Percentiles rank a stretch among this genome's conserved stretches.
Evolutionary conservation across 2,329 filamentous ascomycete species (phyloP).

Genomic region (Aquanectria penicillioides): DNA sequence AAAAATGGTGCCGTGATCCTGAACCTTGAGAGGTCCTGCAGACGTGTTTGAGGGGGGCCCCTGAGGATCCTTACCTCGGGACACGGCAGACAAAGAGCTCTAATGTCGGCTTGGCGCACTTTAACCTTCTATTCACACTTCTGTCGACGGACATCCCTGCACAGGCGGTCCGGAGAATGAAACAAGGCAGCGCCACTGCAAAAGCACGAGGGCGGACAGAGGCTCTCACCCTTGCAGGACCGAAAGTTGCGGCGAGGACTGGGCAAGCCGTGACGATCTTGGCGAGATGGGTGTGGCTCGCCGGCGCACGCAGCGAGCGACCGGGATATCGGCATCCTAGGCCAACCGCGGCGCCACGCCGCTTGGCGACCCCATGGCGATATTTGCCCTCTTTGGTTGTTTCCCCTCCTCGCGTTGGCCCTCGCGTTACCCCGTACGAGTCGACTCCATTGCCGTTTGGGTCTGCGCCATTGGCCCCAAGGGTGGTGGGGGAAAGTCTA

Average conservation of each 20-base stretch:
- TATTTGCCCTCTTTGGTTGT: conserved; percentile 12
- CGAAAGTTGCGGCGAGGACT: conserved; percentile 29
- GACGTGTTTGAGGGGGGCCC: too few species aligned
- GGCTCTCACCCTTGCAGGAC: conserved; percentile 20
- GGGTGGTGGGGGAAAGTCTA: conserved; percentile 14
- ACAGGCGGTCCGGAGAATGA: conserved; percentile 23
- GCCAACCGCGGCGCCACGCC: conserved; percentile 2
- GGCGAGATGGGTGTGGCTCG: conserved; percentile 20
- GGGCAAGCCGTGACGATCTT: conserved; percentile 16
- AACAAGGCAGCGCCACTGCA: conserved; percentile 22
- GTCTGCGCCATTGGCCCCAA: conserved; percentile 31
- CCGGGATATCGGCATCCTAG: not conserved
- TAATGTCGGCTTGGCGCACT: conserved; percentile 15
- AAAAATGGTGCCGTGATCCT: not conserved
- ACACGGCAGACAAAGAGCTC: not conserved
- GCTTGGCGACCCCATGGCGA: conserved; percentile 18
- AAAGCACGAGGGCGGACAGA: conserved; percentile 2
- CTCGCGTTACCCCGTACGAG: conserved; percentile 17
- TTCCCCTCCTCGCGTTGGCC: conserved; percentile 19
- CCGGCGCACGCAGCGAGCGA: conserved; percentile 18
- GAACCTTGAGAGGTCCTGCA: not conserved
- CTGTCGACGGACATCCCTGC: not conserved
- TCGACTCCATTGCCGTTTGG: conserved; percentile 24
- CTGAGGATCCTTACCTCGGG: too few species aligned
- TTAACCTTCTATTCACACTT: conserved; percentile 2